phyloP scores from a whole-genome alignment of 257 asterid species.

The Ocimum tenuiflorum region DNA sequence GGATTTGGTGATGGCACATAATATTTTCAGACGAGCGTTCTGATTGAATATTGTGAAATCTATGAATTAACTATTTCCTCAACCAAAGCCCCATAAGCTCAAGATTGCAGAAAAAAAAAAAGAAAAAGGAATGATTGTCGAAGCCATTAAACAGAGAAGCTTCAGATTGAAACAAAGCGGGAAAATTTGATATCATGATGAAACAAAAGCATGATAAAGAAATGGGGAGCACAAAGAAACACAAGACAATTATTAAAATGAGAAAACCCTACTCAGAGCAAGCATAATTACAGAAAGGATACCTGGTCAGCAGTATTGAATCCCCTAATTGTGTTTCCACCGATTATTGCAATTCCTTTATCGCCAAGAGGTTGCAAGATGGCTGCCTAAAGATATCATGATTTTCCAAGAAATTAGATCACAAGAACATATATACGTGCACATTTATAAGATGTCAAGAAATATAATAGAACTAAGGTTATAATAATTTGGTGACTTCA shows the following conservation, averaged over 20 bases:
- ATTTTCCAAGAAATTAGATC: slow-evolving; percentile 11
- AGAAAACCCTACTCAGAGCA: neutral
- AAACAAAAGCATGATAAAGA: neutral
- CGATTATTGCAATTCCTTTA: slow-evolving; percentile 70
- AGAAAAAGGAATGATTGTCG: neutral
- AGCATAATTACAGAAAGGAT: slow-evolving; percentile 7
- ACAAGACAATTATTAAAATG: neutral
- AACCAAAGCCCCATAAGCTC: neutral
- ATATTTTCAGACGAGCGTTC: neutral
- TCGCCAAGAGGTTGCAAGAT: slow-evolving; percentile 91
- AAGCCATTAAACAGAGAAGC: neutral
- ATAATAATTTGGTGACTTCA: neutral
- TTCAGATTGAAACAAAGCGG: neutral
- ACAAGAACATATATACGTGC: neutral
- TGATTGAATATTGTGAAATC: neutral
- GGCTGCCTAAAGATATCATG: slow-evolving; percentile 50
- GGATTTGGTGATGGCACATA: slow-evolving; percentile 1
- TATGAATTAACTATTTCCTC: neutral
- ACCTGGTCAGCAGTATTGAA: slow-evolving; percentile 90
- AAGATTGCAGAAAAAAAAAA: neutral
- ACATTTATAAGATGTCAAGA: neutral
- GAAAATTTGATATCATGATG: neutral
- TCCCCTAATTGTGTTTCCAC: slow-evolving; percentile 90
- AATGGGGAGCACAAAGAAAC: neutral
- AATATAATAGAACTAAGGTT: neutral